These are phyloP conservation scores for Phoma sp. DNA, from an alignment of 2,329 filamentous ascomycete genomes.

Conservation along the genomic window DNA sequence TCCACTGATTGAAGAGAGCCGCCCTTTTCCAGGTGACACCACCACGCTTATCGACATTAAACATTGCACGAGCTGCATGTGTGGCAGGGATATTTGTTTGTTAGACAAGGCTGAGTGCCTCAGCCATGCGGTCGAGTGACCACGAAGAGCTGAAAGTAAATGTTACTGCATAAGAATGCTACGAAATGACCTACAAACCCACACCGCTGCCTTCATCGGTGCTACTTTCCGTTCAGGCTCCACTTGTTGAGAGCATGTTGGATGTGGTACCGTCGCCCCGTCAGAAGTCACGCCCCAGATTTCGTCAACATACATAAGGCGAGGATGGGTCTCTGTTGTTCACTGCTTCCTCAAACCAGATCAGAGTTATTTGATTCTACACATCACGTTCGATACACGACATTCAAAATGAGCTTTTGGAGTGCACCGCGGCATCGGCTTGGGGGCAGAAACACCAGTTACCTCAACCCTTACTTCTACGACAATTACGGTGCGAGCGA, in stretches of 20 bases:
- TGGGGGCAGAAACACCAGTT: not conserved
- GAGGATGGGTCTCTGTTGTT: not conserved
- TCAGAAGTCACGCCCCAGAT: not conserved
- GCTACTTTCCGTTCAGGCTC: not conserved
- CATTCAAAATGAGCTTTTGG: not conserved
- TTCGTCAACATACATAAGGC: not conserved
- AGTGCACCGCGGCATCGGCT: not conserved
- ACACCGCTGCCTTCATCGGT: conserved; percentile 5
- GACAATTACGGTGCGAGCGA: not conserved
- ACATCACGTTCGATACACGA: not conserved
- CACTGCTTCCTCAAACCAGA: not conserved
- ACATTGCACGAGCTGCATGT: conserved; percentile 7
- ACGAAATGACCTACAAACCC: conserved; percentile 3
- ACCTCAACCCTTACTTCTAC: not conserved
- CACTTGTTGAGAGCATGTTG: not conserved
- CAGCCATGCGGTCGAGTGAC: conserved; percentile 2
- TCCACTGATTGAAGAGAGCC: not conserved
- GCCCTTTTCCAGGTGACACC: not conserved
- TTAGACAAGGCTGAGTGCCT: not conserved
- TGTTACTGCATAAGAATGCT: not conserved
- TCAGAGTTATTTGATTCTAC: not conserved
- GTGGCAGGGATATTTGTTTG: conserved; percentile 15
- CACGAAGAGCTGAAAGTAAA: conserved; percentile 1
- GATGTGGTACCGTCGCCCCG: not conserved
- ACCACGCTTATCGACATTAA: not conserved